Base-by-base conservation (phyloP, 2,329 filamentous ascomycete genomes). In the Cercospora sp. region DNA sequence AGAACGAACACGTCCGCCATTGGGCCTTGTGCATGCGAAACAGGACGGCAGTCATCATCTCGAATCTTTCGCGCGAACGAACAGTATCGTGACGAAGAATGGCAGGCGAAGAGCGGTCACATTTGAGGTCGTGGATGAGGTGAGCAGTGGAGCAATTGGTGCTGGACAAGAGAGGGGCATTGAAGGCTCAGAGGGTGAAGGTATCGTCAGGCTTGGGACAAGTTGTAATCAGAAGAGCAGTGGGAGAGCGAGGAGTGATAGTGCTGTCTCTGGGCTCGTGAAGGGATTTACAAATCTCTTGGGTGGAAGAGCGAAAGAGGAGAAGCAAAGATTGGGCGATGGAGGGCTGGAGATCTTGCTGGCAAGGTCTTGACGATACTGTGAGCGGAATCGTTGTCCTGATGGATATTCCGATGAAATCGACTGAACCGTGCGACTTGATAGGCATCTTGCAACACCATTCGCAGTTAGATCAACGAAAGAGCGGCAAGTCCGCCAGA, bases 101-200 rank as follows among this genome's bases (percentile, higher is more conserved):
- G 55, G 55, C 16, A 59, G 30, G 8, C 16, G 28, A 13, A 59
- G 55, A 21, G 30, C n/a, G 12, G 28, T 34, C 55, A 32, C n/a
- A 16, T 37, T 59, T n/a, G 55, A 59, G 32, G 55, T 59, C n/a
- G 55, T 59, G n/a, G 55, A 59, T 37, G 55, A 59, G 28, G 18
- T 59, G 2, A 34, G 28, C 28, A 59, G 32, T 13, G 55, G 55
- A 37, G 28, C 30, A 0, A 37, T 59, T 34, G 55, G n/a, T 18
- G 18, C 55, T 8, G 55, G n/a, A 5, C 9, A 32, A 24, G 16
- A 37, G 12, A 37, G n/a, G 3, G 5, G 37, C 1, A 34, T 4
- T 37, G n/a, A 3, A 10, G 13, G 32, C 30, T 28, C n/a, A 6
- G 28, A 34, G 28, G 55, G 55, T 16, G 30, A 59, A 24, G 55